Percentiles rank a stretch among this genome's conserved stretches.
Conservation (phyloP, 2,329 filamentous ascomycete genomes). For the Clarireedia paspali region DNA sequence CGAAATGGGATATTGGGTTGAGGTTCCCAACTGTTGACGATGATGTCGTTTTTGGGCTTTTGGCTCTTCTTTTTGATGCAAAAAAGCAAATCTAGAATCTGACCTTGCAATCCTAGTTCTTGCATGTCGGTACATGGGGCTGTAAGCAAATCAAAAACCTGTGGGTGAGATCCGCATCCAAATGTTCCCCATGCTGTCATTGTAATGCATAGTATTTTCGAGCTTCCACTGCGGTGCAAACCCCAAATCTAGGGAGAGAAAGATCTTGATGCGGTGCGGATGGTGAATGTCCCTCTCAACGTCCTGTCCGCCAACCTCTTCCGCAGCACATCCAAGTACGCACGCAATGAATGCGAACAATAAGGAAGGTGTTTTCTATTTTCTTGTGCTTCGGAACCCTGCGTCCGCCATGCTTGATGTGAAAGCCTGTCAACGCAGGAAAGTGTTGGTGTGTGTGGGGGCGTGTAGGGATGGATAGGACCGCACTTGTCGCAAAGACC, state of each 20-base stretch:
- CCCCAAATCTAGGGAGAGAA: neutral
- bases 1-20: neutral
- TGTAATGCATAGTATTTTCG: neutral
- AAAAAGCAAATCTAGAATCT: conserved; percentile 4
- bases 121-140: conserved; percentile 17
- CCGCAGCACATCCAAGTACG: neutral
- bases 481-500: conserved; percentile 1
- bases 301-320: too few species aligned
- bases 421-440: conserved; percentile 14
- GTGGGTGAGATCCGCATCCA: neutral
- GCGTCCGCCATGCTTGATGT: conserved; percentile 12
- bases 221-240: neutral
- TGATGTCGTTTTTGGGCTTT: neutral
- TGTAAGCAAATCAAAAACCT: conserved; percentile 15
- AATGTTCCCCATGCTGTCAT: neutral
- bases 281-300: too few species aligned
- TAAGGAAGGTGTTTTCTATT: neutral
- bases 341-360: neutral
- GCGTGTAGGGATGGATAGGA: conserved; percentile 10
- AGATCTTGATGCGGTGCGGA: too few species aligned
- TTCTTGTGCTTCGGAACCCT: conserved; percentile 16
- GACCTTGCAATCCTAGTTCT: conserved; percentile 12
- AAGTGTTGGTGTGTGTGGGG: conserved; percentile 3
- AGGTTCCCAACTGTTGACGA: neutral
- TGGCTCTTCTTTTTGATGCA: neutral